These are phyloP conservation scores for Flueggea neowawraea DNA, from an alignment of 441 rosid genomes.

Conservation along the genomic window DNA sequence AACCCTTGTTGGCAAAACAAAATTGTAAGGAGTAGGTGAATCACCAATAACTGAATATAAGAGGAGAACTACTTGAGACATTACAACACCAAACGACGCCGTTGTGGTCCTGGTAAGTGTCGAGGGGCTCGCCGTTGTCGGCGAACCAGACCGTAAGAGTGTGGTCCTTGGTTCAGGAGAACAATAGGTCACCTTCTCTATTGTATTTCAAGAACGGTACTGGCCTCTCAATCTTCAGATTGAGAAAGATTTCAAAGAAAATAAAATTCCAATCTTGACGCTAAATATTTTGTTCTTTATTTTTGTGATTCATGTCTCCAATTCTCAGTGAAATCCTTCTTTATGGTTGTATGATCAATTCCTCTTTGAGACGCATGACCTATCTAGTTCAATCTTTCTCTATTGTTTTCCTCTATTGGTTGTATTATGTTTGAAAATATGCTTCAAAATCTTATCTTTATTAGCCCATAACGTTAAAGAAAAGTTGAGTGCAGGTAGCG, in stretches of 20 bases:
- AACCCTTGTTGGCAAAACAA: slow-evolving; percentile 78
- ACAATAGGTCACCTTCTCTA: slow-evolving; percentile 85
- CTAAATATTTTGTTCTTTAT: slow-evolving; percentile 47
- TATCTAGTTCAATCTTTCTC: slow-evolving; percentile 98
- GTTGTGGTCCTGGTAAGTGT: slow-evolving; percentile 93
- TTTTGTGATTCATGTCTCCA: slow-evolving; percentile 97
- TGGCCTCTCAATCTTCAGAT: slow-evolving; percentile 57
- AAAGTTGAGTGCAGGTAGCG: too few species aligned
- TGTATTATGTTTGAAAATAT: slow-evolving; percentile 82
- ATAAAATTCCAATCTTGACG: slow-evolving; percentile 34
- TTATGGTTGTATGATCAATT: slow-evolving; percentile 73
- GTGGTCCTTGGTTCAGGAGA: slow-evolving; percentile 95
- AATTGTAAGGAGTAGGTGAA: slow-evolving; percentile 57
- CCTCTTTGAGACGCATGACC: slow-evolving; percentile 84
- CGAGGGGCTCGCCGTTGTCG: slow-evolving; percentile 88
- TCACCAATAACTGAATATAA: slow-evolving; percentile 20
- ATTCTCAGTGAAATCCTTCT: slow-evolving; percentile 79
- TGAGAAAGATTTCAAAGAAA: not conserved
- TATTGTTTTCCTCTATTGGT: slow-evolving; percentile 92
- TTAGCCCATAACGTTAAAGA: not conserved
- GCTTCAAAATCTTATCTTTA: not conserved
- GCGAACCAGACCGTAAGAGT: slow-evolving; percentile 94
- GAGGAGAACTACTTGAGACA: slow-evolving; percentile 48
- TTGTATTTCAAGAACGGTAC: slow-evolving; percentile 83
- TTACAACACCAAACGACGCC: slow-evolving; percentile 97